Base-by-base conservation (phyloP, 805 yeast genomes). In the Hanseniaspora taiwanica region DNA sequence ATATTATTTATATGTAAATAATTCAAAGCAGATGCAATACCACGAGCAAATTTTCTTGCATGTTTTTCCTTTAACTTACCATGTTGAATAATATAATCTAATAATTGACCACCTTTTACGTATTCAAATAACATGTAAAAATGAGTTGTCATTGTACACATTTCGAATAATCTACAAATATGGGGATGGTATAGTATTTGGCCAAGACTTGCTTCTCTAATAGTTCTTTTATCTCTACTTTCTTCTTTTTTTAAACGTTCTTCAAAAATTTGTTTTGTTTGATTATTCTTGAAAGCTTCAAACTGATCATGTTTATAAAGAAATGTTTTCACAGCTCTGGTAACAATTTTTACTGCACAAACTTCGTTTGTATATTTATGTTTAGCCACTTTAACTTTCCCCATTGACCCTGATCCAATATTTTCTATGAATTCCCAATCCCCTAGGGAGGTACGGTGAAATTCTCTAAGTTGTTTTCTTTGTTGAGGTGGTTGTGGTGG, bases 361-460 rank as follows among this genome's bases (percentile, higher is more conserved):
- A 84, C 70, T 50, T 83, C 87, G 44, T 72, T 74, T 1, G 96
- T 84, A 27, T 75, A 60, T 48, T 81, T 74, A 63, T 87, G 94
- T 52, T 76, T 78, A 1, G 97, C 97, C 31, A 91, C 67, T 62
- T 91, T 91, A 38, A 91, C 99, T 59, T 89, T 93, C 44, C 99
- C 99, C 98, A 91, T 91, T 0, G 96, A 85, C 3, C 99, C 98
- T 2, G 97, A 95, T 34, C 99, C 99, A 36, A 91, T 82, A 2
- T 96, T 86, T 60, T 85, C 85, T 43, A 83, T 71, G 51, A 89
- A 87, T 50, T 84, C 94, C 98, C 98, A 89, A 48, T 91, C 96
- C 12, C 97, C 98, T 40, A 89, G 80, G 4, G 94, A 72, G 44
- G 80, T 81, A 47, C 97, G 74, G 57, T 86, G 89, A 50, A 82